A percentile compares a stretch with the other conserved stretches of the same genome.
phyloP scores from a whole-genome alignment of 1,284 basidiomycete genomes.

The Kalmanozyma brasiliensis region DNA sequence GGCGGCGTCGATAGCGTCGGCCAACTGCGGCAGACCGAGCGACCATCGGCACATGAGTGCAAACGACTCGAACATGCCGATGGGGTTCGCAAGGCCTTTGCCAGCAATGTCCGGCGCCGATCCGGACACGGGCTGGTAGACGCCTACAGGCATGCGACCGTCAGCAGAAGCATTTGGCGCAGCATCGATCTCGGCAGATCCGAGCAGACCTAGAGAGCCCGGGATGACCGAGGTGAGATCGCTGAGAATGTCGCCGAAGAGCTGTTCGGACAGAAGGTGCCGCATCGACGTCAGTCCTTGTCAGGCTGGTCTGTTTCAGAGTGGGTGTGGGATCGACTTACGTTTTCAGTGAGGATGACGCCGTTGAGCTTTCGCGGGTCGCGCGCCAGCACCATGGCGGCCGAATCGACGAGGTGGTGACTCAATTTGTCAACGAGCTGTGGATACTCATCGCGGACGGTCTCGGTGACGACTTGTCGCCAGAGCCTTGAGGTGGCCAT shows the following conservation, averaged over 20 bases:
- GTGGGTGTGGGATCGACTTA: no score
- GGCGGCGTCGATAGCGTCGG: conserved; percentile 83
- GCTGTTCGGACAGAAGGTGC: conserved; percentile 6
- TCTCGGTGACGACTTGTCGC: conserved; percentile 74
- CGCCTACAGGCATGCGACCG: conserved; percentile 72
- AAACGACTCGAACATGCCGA: conserved; percentile 94
- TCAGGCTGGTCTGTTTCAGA: no score
- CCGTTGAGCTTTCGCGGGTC: conserved; percentile 94
- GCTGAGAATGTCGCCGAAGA: conserved; percentile 50
- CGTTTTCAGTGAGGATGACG: conserved; percentile 70
- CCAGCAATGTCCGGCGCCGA: conserved; percentile 92
- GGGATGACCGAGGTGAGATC: conserved; percentile 45
- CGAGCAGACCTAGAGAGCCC: conserved; percentile 77
- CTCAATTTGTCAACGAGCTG: conserved; percentile 47
- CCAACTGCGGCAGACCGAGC: conserved; percentile 79
- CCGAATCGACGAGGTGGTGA: conserved; percentile 89
- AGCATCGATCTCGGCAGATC: conserved; percentile 94
- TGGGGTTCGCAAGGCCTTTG: conserved; percentile 91
- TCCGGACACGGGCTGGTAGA: conserved; percentile 88
- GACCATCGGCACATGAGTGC: conserved; percentile 95
- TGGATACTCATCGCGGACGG: conserved; percentile 52
- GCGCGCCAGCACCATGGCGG: conserved; percentile 92
- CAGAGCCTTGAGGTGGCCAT: conserved; percentile 92
- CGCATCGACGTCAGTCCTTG: neutral
- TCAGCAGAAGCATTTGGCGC: conserved; percentile 73